Evolutionary conservation across 2,329 filamentous ascomycete species (phyloP).

Genomic region (Ascochyta koolunga): DNA sequence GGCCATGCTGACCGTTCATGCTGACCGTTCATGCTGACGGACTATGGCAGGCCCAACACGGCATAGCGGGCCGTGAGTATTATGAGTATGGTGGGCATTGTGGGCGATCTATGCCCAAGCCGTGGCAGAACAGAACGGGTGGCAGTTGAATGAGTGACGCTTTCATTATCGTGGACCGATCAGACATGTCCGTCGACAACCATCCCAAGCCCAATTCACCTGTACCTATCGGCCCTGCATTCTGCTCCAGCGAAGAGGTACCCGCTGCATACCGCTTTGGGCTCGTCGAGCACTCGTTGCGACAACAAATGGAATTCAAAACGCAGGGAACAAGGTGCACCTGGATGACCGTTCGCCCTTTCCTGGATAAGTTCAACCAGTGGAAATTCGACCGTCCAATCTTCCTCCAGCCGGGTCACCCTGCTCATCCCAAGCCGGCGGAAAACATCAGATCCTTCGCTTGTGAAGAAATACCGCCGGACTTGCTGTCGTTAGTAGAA

Average conservation of each 20-base stretch:
- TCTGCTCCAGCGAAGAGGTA: neutral
- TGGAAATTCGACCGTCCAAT: conserved; percentile 7
- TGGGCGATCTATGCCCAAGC: conserved; percentile 12
- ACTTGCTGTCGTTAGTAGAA: conserved; percentile 45
- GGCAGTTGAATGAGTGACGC: no score
- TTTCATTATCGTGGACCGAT: neutral
- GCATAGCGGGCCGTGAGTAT: conserved; percentile 14
- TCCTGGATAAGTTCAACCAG: conserved; percentile 8
- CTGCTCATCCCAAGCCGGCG: conserved; percentile 14
- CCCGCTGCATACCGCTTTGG: conserved; percentile 1
- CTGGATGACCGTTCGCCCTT: conserved; percentile 36
- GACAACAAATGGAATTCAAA: conserved; percentile 29
- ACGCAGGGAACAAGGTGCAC: conserved; percentile 25
- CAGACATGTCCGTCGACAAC: neutral
- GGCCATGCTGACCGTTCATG: conserved; percentile 15
- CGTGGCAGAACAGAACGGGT: neutral
- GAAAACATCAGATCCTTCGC: conserved; percentile 13
- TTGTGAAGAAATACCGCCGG: conserved; percentile 41
- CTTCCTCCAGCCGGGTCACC: conserved; percentile 29
- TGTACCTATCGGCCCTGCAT: conserved; percentile 11
- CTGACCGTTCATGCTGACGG: conserved; percentile 9
- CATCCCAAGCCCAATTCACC: conserved; percentile 1
- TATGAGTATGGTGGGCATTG: no score
- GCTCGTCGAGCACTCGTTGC: conserved; percentile 17
- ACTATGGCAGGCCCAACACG: conserved; percentile 9